Conservation (phyloP, 495 filamentous ascomycete genomes). For the Penicillium malachiteum region DNA sequence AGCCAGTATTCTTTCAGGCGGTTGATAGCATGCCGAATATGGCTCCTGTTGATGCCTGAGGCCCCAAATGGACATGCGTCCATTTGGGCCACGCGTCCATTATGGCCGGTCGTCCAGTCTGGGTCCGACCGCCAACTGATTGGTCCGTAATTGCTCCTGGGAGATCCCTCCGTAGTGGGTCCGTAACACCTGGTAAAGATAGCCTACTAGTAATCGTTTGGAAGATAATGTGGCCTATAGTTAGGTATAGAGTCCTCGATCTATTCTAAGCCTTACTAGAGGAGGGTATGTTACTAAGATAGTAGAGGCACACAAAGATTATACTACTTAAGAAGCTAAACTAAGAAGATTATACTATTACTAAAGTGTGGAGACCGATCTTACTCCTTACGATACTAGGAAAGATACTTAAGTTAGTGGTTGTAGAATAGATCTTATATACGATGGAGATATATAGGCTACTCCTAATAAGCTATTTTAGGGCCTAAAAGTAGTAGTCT, state of each 20-base stretch:
- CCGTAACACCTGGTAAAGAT: constrained; percentile 23
- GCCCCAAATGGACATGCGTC: too few relatives aligned
- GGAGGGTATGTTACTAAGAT: constrained; percentile 11
- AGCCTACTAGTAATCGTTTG: constrained; percentile 24
- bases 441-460: constrained; percentile 19
- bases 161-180: too few relatives aligned
- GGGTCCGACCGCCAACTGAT: too few relatives aligned
- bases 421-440: constrained; percentile 28
- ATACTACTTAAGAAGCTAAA: constrained; percentile 23
- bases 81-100: too few relatives aligned
- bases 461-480: constrained; percentile 6
- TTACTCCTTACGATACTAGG: constrained; percentile 27
- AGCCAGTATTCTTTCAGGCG: too few relatives aligned
- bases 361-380: constrained; percentile 28
- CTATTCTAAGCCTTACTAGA: constrained; percentile 17
- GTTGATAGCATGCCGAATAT: too few relatives aligned
- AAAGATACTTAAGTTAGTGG: constrained; percentile 31
- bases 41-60: too few relatives aligned
- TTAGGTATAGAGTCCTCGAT: constrained; percentile 25
- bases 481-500: constrained; percentile 5
- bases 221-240: constrained; percentile 28
- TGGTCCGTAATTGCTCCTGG: too few relatives aligned
- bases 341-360: constrained; percentile 22
- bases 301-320: constrained; percentile 18
- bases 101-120: too few relatives aligned